Evolutionary conservation across 2,329 filamentous ascomycete genomes (phyloP), one percentile per base, ranked within the genome.

Genomic region (Drechslerella dactyloides): DNA sequence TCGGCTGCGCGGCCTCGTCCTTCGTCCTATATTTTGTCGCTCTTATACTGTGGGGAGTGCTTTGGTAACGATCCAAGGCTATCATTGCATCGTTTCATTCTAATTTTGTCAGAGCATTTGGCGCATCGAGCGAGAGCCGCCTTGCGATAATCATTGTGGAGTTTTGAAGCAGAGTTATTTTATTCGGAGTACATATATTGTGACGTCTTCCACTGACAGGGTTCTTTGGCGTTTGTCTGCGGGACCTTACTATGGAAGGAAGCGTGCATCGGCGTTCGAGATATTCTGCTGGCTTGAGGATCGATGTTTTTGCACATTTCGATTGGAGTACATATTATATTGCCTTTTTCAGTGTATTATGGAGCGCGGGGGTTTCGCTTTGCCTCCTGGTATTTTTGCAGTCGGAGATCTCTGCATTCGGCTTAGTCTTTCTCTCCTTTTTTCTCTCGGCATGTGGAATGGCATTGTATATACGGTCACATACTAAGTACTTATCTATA

Each of bases 21-120:
- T 72, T 72, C 30, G 50, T 72, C 17, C 40, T 72, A 57, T 72
- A 72, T 50, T 72, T 72, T 23, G 51, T 72, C 19, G 68, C 56
- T 10, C 68, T 72, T 48, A 46, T 72, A 11, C 40, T 72, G 48
- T 72, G 68, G 68, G 68, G 68, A 6, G 68, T 72, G 15, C 55
- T 72, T 37, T 72, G 68, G 68, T 72, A n/a, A n/a, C n/a, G 64
- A 33, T 27, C 5, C n/a, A 23, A 2, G 13, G 11, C 17, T 19
- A 33, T 48, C 19, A 3, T n/a, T n/a, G n/a, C n/a, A 37, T 35
- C 37, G n/a, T 10, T n/a, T 40, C 5, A 11, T 48, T 35, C 37
- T 24, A 11, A 55, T 48, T 33, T 50, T 40, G 48, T 58, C 42
- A 19, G 27, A 33, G 27, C 27, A 33, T 33, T 8, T 33, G 8